phyloP scores from a whole-genome alignment of 768 basidiomycete species.

The Suillus spraguei region DNA sequence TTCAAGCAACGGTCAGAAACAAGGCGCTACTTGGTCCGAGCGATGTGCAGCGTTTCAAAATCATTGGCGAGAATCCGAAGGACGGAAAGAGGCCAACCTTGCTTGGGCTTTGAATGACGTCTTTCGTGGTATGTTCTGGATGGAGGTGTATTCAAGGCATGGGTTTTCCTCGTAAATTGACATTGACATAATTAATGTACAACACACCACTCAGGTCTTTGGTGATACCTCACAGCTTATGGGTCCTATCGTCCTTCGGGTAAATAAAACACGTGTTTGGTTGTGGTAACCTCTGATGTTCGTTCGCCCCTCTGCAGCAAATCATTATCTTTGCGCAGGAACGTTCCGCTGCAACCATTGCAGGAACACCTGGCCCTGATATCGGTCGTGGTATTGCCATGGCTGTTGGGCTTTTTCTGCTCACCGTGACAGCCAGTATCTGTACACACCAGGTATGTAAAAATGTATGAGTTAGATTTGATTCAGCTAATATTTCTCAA shows the following conservation, averaged over 20 bases:
- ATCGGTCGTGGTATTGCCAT: constrained; percentile 62
- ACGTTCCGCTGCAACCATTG: constrained; percentile 41
- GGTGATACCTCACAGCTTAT: constrained; percentile 65
- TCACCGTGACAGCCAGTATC: constrained; percentile 55
- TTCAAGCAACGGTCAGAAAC: constrained; percentile 12
- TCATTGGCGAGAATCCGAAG: constrained; percentile 48
- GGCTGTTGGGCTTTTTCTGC: constrained; percentile 54
- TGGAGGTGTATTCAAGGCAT: constrained; percentile 63
- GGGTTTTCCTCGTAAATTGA: background rate
- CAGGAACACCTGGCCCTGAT: constrained; percentile 36
- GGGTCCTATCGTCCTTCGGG: constrained; percentile 64
- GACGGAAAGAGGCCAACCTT: constrained; percentile 51
- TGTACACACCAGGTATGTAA: constrained; percentile 58
- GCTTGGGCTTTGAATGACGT: constrained; percentile 64
- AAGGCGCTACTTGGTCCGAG: constrained; percentile 25
- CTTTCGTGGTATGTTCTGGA: constrained; percentile 62
- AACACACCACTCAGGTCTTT: constrained; percentile 43
- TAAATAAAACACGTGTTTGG: constrained; percentile 19
- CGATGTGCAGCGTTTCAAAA: constrained; percentile 36
- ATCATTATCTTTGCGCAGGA: constrained; percentile 64
- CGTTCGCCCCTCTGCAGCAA: constrained; percentile 33
- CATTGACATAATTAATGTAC: background rate
- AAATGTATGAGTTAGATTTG: background rate
- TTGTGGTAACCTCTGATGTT: background rate
- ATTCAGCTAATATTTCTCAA: constrained; percentile 19